Conservation (phyloP, 495 filamentous ascomycete genomes). For the Bryoglossum gracile region DNA sequence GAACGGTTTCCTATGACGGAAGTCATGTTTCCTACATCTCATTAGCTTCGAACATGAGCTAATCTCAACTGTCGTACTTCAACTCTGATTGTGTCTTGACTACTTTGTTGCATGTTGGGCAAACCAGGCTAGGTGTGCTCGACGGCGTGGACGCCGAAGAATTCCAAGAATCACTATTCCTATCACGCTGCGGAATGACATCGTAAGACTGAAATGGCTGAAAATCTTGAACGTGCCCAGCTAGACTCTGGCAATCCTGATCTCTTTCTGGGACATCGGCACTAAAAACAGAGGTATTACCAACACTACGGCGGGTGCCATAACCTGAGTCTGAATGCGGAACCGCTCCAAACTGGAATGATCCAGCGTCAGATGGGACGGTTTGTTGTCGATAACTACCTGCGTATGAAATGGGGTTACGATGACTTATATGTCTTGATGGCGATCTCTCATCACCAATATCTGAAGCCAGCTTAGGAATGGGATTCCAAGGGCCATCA, state of each 20-base stretch:
- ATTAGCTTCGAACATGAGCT: constrained; percentile 2
- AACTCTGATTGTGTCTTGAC: constrained; percentile 43
- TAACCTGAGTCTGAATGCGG: constrained; percentile 57
- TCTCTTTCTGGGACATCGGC: constrained; percentile 19
- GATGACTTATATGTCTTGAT: constrained; percentile 14
- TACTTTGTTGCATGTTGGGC: constrained; percentile 27
- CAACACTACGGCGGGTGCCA: constrained; percentile 35
- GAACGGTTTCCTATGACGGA: constrained; percentile 68
- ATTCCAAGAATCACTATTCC: constrained; percentile 19
- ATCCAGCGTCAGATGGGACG: constrained; percentile 51
- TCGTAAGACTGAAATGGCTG: constrained; percentile 13
- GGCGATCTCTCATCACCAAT: constrained; percentile 16
- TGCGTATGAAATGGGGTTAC: constrained; percentile 3
- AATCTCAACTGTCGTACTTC: constrained; percentile 24
- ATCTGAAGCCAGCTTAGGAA: constrained; percentile 23
- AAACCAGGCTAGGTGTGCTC: constrained; percentile 15
- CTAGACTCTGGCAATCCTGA: constrained; percentile 22
- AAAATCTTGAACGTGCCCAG: constrained; percentile 15
- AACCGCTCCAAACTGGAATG: constrained; percentile 41
- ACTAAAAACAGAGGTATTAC: constrained; percentile 21
- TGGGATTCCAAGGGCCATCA: constrained; percentile 35
- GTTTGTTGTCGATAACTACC: constrained; percentile 24
- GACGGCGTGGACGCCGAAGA: constrained; percentile 16
- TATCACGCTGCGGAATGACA: constrained; percentile 5
- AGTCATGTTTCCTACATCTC: constrained; percentile 65